Percentiles rank a stretch among this genome's conserved stretches.
phyloP scores from a whole-genome alignment of 129 eudicot genomes.

The Heracleum sosnowskyi region DNA sequence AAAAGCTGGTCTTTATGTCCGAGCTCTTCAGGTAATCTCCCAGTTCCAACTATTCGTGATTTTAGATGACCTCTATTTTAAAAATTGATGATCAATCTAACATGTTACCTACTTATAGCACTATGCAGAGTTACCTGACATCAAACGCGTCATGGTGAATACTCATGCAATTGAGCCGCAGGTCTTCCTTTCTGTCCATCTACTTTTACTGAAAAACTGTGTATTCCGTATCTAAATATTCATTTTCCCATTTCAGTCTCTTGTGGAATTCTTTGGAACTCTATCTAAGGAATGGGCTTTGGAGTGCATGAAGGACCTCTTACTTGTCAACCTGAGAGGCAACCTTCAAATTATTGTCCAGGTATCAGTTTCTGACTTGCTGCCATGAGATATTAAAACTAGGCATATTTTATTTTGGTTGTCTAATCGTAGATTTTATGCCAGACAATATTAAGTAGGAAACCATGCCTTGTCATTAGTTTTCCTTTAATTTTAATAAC shows the following conservation, averaged over 20 bases:
- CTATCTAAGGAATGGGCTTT: constrained; percentile 64
- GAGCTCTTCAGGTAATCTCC: constrained; percentile 74
- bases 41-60: neutral
- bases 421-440: neutral
- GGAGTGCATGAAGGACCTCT: constrained; percentile 71
- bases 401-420: neutral
- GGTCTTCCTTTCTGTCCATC: constrained; percentile 20
- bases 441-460: neutral
- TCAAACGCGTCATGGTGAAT: constrained; percentile 64
- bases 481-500: neutral
- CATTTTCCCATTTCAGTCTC: constrained; percentile 32
- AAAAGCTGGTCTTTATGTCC: constrained; percentile 50
- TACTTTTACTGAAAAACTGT: neutral
- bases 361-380: constrained; percentile 22
- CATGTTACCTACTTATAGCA: constrained; percentile 27
- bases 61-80: neutral
- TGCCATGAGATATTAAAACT: neutral
- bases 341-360: constrained; percentile 73
- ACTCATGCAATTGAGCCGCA: constrained; percentile 78
- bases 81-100: neutral
- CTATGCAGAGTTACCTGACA: constrained; percentile 51
- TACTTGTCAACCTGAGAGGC: constrained; percentile 58
- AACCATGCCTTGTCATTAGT: neutral
- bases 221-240: neutral
- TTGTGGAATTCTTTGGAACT: constrained; percentile 67